Base-by-base conservation (phyloP, 805 yeast genomes). In the Alloascoidea hylecoeti region DNA sequence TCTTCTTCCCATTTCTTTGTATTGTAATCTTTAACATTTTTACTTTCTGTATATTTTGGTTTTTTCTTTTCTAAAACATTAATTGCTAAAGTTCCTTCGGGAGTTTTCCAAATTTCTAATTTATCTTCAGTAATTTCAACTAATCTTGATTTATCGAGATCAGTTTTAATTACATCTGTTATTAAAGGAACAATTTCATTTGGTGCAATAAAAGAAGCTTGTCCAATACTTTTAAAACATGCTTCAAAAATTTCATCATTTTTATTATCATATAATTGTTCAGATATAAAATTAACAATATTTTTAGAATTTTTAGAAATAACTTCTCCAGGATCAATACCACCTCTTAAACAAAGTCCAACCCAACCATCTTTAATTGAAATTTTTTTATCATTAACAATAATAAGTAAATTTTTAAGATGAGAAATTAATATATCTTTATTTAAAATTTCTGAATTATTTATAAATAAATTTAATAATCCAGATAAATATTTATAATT, bases 1-100 rank as follows among this genome's bases (percentile, higher is more conserved):
- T 71, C 70, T 46, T 78, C 86, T 52, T 92, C 98, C 97, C 97
- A 89, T 53, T 83, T 75, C 42, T 71, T 60, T 2, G 88, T 80
- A 48, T 80, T 94, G 48, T 84, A 84, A 49, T 86, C 95, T 51
- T 78, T 86, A 1, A 83, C 61, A 52, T 83, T 83, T 52, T 81
- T 83, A 50, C 73, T 72, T 12, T 74, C 72, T 3, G 58, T 61
- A 23, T 57, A 57, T 19, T 62, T 2, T 50, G 35, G 9, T 39
- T 58, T 59, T 17, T 51, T 50, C 23, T 54, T 51, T 28, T 66
- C 69, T 36, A 82, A 55, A 3, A 82, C 73, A 49, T 83, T 75
- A 15, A 75, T 57, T 2, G 80, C 92, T 39, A 79, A 53, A 35
- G 70, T 76, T 2, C 86, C 94, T 35, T 77, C 94, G 0, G 63